Evolutionary conservation across 179 eudicot species (phyloP), one percentile per base, ranked within the genome.

Genomic region (Sideroxylon spinosum): DNA sequence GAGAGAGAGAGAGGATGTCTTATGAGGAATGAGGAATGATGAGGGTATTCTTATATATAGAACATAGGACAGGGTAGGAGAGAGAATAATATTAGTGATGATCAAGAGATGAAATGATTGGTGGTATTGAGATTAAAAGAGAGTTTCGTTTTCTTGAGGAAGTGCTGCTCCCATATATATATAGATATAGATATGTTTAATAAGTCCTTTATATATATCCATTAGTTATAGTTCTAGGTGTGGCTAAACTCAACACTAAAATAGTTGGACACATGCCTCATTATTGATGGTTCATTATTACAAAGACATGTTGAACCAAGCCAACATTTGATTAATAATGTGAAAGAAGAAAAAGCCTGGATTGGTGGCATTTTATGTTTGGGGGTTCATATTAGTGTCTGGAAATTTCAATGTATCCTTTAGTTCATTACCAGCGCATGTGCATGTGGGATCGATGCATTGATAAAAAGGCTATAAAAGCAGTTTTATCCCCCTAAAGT

Each of bases 391-490:
- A 55, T 46, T 5, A 46, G n/a, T 23, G 55, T 48, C 56, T 5
- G 56, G 29, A 48, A 69, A 19, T 68, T 68, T 44, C 53, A 17
- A 9, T 9, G 53, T 25, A 68, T 68, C 23, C 13, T 2, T 8
- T 32, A n/a, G 5, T 37, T 37, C 44, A 37, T 3, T 37, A 37
- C 52, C 52, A 37, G 71, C 71, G 20, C 2, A 37, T 37, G 44
- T 68, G 28, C 73, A 68, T n/a, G 73, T 69, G 73, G 73, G 73
- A 23, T 46, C 44, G 44, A 37, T 0, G 73, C 49, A 69, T 19
- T 44, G 55, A 23, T 20, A 69, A 69, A 69, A 69, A 37, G 55
- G 55, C 73, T 44, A 69, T 46, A 46, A 3, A 19, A 37, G 20
- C 13, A 37, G 0, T 5, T 69, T 46, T 50, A 69, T n/a, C 44